These are phyloP conservation scores for Talaromyces trachyspermus DNA, from an alignment of 495 filamentous ascomycete genomes.

Conservation along the genomic window DNA sequence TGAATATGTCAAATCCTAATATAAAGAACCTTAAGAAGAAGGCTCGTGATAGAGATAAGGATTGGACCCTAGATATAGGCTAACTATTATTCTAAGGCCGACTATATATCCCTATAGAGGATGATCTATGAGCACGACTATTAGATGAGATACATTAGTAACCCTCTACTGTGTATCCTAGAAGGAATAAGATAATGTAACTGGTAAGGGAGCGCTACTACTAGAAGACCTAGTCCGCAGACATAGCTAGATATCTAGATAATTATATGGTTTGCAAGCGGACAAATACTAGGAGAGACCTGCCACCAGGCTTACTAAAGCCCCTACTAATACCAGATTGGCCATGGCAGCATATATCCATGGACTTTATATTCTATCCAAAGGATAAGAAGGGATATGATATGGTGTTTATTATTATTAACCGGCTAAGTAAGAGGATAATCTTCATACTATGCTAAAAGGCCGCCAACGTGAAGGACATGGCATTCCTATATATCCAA, in stretches of 20 bases:
- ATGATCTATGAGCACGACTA: background rate
- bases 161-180: conserved; percentile 1
- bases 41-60: background rate
- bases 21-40: background rate
- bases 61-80: background rate
- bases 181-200: conserved; percentile 2
- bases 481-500: no score
- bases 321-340: conserved; percentile 13
- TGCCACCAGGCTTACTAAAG: conserved; percentile 13
- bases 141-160: conserved; percentile 11
- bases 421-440: conserved; percentile 10
- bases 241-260: background rate
- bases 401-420: conserved; percentile 9
- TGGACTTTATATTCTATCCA: conserved; percentile 12
- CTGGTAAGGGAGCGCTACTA: background rate
- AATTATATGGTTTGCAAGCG: background rate
- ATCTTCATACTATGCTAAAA: conserved; percentile 11
- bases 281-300: background rate
- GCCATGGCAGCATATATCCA: conserved; percentile 15
- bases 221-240: background rate
- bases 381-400: background rate
- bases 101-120: background rate
- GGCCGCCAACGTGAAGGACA: background rate
- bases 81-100: background rate
- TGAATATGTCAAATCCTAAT: no score